Conservation (phyloP, 495 filamentous ascomycete species). For the Penicillium mononematosum region DNA sequence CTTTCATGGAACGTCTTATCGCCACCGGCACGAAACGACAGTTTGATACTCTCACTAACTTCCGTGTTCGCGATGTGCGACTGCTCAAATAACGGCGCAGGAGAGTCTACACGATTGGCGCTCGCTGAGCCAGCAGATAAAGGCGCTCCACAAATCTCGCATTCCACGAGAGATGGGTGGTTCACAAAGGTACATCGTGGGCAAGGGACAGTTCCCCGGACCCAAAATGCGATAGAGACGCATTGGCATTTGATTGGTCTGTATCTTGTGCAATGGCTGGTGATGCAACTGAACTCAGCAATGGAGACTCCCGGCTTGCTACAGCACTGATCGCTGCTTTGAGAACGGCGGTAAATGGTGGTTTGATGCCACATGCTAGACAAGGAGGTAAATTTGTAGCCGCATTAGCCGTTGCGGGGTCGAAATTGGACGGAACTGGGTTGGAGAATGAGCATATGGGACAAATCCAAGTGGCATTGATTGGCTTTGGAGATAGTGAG, state of each 20-base stretch:
- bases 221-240: conserved; percentile 1
- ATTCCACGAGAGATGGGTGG: conserved; percentile 79
- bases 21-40: conserved; percentile 88
- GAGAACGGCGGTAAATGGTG: conserved; percentile 72
- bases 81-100: conserved; percentile 62
- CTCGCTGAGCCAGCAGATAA: conserved; percentile 26
- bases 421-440: conserved; percentile 88
- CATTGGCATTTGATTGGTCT: conserved; percentile 10
- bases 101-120: conserved; percentile 63
- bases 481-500: conserved; percentile 29
- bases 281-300: conserved; percentile 20
- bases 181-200: conserved; percentile 94
- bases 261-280: conserved; percentile 13
- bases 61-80: conserved; percentile 48
- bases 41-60: conserved; percentile 72
- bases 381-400: conserved; percentile 81
- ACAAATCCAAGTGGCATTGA: conserved; percentile 91
- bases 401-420: conserved; percentile 70
- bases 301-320: conserved; percentile 48
- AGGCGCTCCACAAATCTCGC: conserved; percentile 88
- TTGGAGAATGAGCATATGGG: conserved; percentile 98
- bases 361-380: conserved; percentile 91
- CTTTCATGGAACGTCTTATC: conserved; percentile 88
- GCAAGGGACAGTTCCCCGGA: conserved; percentile 49
- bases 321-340: conserved; percentile 79